Evolutionary conservation across 441 rosid species (phyloP).

Genomic region (Syzygium syzygioides): DNA sequence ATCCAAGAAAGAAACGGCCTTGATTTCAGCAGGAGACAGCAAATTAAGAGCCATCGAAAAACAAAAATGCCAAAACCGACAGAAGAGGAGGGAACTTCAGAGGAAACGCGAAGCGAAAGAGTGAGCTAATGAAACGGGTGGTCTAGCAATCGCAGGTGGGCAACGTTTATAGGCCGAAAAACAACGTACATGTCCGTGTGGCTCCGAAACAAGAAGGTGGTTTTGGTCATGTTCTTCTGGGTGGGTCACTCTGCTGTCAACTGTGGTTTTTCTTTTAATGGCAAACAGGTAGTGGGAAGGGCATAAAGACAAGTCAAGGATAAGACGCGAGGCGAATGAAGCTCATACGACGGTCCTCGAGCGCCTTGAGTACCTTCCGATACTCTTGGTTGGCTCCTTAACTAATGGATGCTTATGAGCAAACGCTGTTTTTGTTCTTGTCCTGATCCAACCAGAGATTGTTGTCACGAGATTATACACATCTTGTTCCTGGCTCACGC

Average conservation of each 20-base stretch:
- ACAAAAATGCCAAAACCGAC: neutral
- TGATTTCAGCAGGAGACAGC: constrained; percentile 48
- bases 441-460: neutral
- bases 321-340: neutral
- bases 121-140: neutral
- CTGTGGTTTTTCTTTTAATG: neutral
- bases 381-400: neutral
- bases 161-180: neutral
- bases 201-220: neutral
- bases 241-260: neutral
- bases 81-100: neutral
- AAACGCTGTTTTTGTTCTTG: neutral
- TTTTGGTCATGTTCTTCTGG: neutral
- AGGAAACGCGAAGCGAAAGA: neutral
- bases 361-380: neutral
- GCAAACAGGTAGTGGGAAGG: neutral
- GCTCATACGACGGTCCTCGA: rapidly evolving
- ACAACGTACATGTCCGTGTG: neutral
- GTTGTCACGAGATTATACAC: neutral
- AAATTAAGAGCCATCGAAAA: constrained; percentile 56
- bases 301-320: neutral
- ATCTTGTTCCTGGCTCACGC: neutral
- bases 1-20: constrained; percentile 52
- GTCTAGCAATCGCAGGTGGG: neutral
- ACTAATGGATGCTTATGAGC: neutral